Evolutionary conservation across 2,329 filamentous ascomycete genomes (phyloP), one percentile per base, ranked within the genome.

Genomic region (Colletotrichum lini): DNA sequence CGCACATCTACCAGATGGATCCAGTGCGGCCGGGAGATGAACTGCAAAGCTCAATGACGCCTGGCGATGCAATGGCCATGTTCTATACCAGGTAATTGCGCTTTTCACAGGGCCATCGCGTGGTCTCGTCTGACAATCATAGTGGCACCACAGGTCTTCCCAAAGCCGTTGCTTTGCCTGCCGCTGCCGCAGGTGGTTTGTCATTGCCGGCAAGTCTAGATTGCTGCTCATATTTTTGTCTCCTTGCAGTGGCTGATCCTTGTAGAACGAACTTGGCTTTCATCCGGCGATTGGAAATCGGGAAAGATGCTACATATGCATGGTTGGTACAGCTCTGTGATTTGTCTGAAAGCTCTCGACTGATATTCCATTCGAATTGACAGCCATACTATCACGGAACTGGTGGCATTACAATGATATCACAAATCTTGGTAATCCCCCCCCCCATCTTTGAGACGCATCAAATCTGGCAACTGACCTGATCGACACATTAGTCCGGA

Each of bases 81-180:
- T 90, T 95, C 75, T 95, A 94, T 78, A 95, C 93, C 1, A 71
- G 68, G 68, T 71, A n/a, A 59, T 18, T 12, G 7, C n/a, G 12
- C 15, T 5, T 18, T 21, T 26, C 8, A 12, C 0, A 6, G 7
- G 2, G 3, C 3, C 0, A 2, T 30, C 3, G 30, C 2, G 0
- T 35, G 26, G 26, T 26, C 26, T 26, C 30, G 4, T 53, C 68
- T 71, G 4, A 71, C 18, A 42, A 2, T 16, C 13, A 7, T 4
- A 89, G 90, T 73, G 93, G 93, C 45, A 95, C 93, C 0, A 95
- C 93, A 0, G 93, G 93, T 2, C 80, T 93, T 74, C 92, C 93
- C 13, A 95, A 95, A 79, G 93, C 90, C 1, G 92, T 90, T 74
- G 79, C 86, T 0, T 90, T 93, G 74, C 88, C 88, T 21, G 85